phyloP scores from a whole-genome alignment of 2,329 filamentous ascomycete species.

The Chrysosporium queenslandicum region DNA sequence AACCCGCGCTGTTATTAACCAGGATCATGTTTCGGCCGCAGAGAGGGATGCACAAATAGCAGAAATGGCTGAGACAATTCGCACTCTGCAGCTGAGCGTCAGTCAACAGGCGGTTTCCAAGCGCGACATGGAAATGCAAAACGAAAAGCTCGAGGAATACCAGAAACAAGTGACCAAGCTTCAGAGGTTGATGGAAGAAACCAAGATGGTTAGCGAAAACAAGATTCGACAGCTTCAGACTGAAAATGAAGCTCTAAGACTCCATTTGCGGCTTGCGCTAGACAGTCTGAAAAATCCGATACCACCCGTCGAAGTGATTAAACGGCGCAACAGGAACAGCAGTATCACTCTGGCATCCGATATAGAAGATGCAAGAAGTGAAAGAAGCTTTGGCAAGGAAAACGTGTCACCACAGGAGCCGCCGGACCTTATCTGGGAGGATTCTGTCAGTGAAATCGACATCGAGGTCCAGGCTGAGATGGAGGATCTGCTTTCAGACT shows the following conservation, averaged over 20 bases:
- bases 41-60: conserved; percentile 89
- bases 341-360: conserved; percentile 30
- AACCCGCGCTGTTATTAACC: conserved; percentile 87
- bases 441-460: conserved; percentile 34
- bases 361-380: conserved; percentile 52
- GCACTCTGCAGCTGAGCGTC: conserved; percentile 65
- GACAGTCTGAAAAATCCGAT: conserved; percentile 87
- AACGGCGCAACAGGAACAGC: conserved; percentile 25
- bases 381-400: conserved; percentile 32
- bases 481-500: conserved; percentile 69
- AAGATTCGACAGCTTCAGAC: conserved; percentile 86
- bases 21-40: conserved; percentile 83
- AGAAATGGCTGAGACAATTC: conserved; percentile 93
- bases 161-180: conserved; percentile 80
- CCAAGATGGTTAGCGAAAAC: conserved; percentile 76
- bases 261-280: conserved; percentile 80
- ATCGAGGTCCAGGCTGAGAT: conserved; percentile 71
- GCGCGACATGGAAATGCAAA: conserved; percentile 60
- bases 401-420: conserved; percentile 26
- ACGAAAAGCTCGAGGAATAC: conserved; percentile 85
- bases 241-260: conserved; percentile 77
- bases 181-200: conserved; percentile 95
- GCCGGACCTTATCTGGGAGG: conserved; percentile 25
- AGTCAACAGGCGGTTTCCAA: conserved; percentile 59
- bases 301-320: conserved; percentile 38